Percentiles rank a stretch among this genome's conserved stretches.
phyloP scores from a whole-genome alignment of 2,329 filamentous ascomycete species.

The Colletotrichum sp. region DNA sequence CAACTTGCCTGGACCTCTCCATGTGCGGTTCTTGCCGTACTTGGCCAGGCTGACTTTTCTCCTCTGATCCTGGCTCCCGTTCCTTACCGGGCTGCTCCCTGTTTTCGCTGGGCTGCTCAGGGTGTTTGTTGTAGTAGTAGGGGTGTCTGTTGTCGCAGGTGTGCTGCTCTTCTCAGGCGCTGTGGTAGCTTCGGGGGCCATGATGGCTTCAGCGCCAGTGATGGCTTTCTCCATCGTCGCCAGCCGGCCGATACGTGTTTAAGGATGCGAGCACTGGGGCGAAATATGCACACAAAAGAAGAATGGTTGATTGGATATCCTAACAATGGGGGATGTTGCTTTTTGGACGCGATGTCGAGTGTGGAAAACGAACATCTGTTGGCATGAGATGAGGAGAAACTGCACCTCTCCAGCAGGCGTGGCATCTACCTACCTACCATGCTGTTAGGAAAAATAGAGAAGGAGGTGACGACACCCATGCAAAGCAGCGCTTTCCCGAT shows the following conservation, averaged over 20 bases:
- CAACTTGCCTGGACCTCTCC: not conserved
- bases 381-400: not conserved
- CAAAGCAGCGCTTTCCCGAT: not conserved
- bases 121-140: not conserved
- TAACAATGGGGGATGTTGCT: not conserved
- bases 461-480: not conserved
- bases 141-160: not conserved
- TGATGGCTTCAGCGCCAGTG: not conserved
- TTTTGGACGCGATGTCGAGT: not conserved
- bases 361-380: not conserved
- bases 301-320: not conserved
- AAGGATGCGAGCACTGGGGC: not conserved
- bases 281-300: not conserved
- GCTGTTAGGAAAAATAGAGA: not conserved
- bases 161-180: not conserved
- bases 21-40: not conserved
- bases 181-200: not conserved
- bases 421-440: not conserved
- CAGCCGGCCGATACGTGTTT: not conserved
- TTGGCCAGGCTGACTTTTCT: not conserved
- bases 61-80: not conserved
- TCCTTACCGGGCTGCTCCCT: not conserved
- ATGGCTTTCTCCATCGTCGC: not conserved
- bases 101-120: not conserved
- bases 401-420: not conserved